These are phyloP conservation scores for Tilletia walkeri DNA, from an alignment of 1,284 basidiomycete genomes.

Conservation along the genomic window DNA sequence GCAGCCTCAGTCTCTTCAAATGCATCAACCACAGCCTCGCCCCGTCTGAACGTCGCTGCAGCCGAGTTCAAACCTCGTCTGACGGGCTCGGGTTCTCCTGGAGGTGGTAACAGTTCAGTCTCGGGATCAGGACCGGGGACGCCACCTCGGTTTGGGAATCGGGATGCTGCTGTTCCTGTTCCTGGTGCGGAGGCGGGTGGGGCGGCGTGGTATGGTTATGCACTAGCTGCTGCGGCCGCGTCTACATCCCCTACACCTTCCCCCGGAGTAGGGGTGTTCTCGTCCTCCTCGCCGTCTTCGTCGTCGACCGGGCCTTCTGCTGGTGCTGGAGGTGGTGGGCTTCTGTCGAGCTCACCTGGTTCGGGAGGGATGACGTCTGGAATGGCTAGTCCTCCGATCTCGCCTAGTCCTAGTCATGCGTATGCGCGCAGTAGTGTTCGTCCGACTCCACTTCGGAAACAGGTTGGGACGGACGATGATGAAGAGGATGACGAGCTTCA, in stretches of 20 bases:
- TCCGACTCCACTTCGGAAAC: conserved; percentile 5
- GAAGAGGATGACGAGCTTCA: conserved; percentile 39
- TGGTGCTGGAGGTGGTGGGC: not conserved
- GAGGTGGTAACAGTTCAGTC: not conserved
- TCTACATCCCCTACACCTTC: not conserved
- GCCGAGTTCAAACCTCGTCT: conserved; percentile 44
- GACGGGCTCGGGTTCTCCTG: not conserved
- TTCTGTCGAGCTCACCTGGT: not conserved
- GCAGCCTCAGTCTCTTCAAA: not conserved
- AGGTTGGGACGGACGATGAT: conserved; percentile 20
- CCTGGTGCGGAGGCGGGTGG: conserved; percentile 6
- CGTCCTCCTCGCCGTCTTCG: not conserved
- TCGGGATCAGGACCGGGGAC: not conserved
- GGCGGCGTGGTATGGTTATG: conserved; percentile 14
- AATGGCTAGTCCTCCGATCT: not conserved
- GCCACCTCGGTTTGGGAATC: not conserved
- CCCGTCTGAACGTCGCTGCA: conserved; percentile 48
- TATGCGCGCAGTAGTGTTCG: conserved; percentile 4
- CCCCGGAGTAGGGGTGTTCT: no score
- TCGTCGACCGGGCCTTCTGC: not conserved
- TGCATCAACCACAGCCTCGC: conserved; percentile 26
- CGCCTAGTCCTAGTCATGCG: not conserved
- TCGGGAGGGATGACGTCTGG: not conserved
- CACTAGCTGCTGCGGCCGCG: not conserved
- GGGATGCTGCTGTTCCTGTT: not conserved